Conservation (phyloP, 1,139 yeast genomes). For the Hyphopichia fennica region DNA sequence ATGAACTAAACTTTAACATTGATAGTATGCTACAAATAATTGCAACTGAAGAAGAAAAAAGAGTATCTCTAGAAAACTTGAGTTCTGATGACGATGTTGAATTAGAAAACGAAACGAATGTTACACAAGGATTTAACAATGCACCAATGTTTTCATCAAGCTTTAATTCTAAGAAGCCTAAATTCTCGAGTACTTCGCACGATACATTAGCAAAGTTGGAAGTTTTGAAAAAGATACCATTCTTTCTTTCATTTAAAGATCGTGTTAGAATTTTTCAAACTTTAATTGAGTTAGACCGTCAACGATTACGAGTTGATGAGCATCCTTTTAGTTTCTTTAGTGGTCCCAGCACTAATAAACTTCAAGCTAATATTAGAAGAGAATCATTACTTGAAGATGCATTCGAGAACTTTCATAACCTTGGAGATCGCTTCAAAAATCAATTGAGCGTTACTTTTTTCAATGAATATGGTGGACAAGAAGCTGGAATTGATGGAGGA, state of each 20-base stretch:
- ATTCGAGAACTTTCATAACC: slow-evolving; percentile 49
- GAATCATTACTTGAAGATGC: slow-evolving; percentile 76
- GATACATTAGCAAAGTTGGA: slow-evolving; percentile 33
- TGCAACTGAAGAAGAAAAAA: slow-evolving; percentile 39
- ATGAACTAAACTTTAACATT: slow-evolving; percentile 25
- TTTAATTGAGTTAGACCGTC: slow-evolving; percentile 56
- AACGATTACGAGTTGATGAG: slow-evolving; percentile 16
- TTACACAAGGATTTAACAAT: background rate
- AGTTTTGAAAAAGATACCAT: slow-evolving; percentile 68
- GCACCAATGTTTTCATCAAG: background rate
- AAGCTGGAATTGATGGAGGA: slow-evolving; percentile 96
- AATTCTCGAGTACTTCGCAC: slow-evolving; percentile 3
- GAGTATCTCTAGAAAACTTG: slow-evolving; percentile 15
- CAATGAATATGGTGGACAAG: slow-evolving; percentile 71
- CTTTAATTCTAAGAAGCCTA: slow-evolving; percentile 3
- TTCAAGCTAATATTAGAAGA: slow-evolving; percentile 62
- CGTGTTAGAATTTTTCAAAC: slow-evolving; percentile 73
- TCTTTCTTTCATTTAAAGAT: slow-evolving; percentile 71
- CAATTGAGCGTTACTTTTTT: slow-evolving; percentile 64
- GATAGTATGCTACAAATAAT: slow-evolving; percentile 32
- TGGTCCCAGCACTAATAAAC: slow-evolving; percentile 9
- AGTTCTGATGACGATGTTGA: slow-evolving; percentile 16
- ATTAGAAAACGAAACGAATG: slow-evolving; percentile 6
- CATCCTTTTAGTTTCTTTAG: slow-evolving; percentile 14
- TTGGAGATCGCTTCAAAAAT: slow-evolving; percentile 52